Evolutionary conservation across 495 filamentous ascomycete species (phyloP), one percentile per base, ranked within the genome.

Genomic region (Xanthoparmelia taractica): DNA sequence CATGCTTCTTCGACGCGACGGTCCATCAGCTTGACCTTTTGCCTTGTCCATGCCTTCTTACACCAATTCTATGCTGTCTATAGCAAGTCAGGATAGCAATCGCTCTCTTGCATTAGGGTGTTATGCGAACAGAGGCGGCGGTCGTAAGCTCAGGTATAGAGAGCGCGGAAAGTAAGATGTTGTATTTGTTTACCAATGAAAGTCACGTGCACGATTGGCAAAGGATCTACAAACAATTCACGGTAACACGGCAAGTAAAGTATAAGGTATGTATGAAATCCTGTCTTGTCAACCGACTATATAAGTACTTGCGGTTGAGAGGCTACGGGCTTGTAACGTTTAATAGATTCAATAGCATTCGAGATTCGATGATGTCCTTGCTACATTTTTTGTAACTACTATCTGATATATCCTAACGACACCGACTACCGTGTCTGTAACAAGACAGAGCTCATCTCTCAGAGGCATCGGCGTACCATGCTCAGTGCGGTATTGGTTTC

Each of bases 1-100:
- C 58, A 65, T 65, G 50, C 58, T 65, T 45, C 38, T 61, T 18
- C 50, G 63, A 56, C 63, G 48, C 29, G 48, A 62, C 33, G 25
- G 15, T 34, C 48, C 37, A 29, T 56, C 48, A 17, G 25, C 33
- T 12, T 29, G 47, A 12, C 17, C 7, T 23, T n/a, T 56, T 23
- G 10, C 50, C 29, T 37, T 27, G 18, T 62, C 25, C 60, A 62
- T 62, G 23, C 31, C 36, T 18, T 41, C 18, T 13, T 33, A 15
- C 13, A 54, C 2, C 15, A 2, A 34, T 10, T 11, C 17, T 54
- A 20, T 33, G 15, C 15, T 7, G 17, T 20, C 17, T 33, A 29
- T 8, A 11, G 20, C 27, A 33, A 20, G 20, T 10, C 15, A 33
- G 6, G 10, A 20, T 18, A 29, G 29, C 17, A 33, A 54, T 33